phyloP scores from a whole-genome alignment of 345 rosid species.

The Mallotus nudiflorus region DNA sequence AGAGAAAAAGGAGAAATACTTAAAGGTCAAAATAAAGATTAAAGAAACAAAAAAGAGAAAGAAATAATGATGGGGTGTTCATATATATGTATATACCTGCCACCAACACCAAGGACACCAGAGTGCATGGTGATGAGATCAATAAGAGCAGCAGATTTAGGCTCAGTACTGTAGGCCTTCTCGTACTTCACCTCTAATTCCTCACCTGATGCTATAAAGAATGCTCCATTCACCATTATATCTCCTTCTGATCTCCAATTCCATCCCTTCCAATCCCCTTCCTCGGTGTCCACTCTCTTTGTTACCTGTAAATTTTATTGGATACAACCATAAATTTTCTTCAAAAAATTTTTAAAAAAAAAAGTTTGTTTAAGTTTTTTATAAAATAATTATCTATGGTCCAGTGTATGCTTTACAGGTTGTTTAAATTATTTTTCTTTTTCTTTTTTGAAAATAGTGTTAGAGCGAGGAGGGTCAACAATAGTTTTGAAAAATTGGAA shows the following conservation, averaged over 20 bases:
- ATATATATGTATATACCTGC: constrained; percentile 16
- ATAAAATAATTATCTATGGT: too few relatives aligned
- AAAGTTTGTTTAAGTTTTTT: too few relatives aligned
- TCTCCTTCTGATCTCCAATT: constrained; percentile 98
- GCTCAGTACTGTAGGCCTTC: constrained; percentile 89
- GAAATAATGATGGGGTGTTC: not conserved
- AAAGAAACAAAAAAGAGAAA: not conserved
- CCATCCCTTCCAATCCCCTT: constrained; percentile 79
- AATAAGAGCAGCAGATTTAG: constrained; percentile 73
- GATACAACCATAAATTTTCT: not conserved
- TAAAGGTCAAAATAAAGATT: too few relatives aligned
- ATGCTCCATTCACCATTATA: constrained; percentile 86
- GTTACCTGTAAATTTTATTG: constrained; percentile 90
- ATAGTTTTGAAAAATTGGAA: not conserved
- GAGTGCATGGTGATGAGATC: constrained; percentile 34
- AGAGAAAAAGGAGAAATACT: too few relatives aligned
- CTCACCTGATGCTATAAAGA: constrained; percentile 77
- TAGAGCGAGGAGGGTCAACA: not conserved
- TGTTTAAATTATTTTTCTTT: too few relatives aligned
- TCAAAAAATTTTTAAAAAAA: not conserved
- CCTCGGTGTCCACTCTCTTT: constrained; percentile 77
- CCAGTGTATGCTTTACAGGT: not conserved
- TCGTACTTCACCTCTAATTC: constrained; percentile 74
- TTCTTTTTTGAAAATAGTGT: not conserved
- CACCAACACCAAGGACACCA: constrained; percentile 35